These are phyloP conservation scores for Sesbania bispinosa DNA, from an alignment of 306 rosid genomes.

Conservation along the genomic window DNA sequence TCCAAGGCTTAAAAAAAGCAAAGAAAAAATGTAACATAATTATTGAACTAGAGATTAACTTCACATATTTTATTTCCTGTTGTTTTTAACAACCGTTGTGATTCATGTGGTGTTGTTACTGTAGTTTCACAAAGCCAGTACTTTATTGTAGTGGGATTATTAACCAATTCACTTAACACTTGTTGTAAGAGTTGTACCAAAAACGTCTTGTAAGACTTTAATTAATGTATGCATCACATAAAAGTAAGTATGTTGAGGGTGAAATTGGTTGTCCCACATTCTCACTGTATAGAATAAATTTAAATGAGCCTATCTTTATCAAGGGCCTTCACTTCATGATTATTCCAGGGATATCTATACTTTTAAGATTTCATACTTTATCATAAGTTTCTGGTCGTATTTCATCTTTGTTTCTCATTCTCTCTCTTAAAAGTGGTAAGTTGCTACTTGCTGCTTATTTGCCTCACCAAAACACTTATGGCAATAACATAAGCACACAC, in stretches of 20 bases:
- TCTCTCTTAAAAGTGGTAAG: background rate
- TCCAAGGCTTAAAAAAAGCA: too few relatives aligned
- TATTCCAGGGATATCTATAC: slow-evolving; percentile 41
- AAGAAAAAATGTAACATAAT: background rate
- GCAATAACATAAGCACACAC: background rate
- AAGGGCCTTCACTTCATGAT: slow-evolving; percentile 40
- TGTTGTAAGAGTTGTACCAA: slow-evolving; percentile 6
- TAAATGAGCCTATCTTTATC: slow-evolving; percentile 32
- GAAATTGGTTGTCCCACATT: slow-evolving; percentile 31
- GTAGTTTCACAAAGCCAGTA: background rate
- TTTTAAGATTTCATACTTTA: slow-evolving; percentile 23
- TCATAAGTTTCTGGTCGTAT: slow-evolving; percentile 15
- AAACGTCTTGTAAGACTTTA: background rate
- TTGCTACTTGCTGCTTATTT: background rate
- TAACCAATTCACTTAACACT: background rate
- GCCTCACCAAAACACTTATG: background rate
- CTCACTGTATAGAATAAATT: slow-evolving; percentile 29
- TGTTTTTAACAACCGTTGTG: background rate
- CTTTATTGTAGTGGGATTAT: slow-evolving; percentile 21
- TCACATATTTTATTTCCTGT: background rate
- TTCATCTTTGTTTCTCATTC: background rate
- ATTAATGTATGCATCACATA: slow-evolving; percentile 20
- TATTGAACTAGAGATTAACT: too few relatives aligned
- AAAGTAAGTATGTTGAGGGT: slow-evolving; percentile 34
- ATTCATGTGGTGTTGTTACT: background rate